phyloP scores from a whole-genome alignment of 2,329 filamentous ascomycete species.

The Blastomyces emzantsi region DNA sequence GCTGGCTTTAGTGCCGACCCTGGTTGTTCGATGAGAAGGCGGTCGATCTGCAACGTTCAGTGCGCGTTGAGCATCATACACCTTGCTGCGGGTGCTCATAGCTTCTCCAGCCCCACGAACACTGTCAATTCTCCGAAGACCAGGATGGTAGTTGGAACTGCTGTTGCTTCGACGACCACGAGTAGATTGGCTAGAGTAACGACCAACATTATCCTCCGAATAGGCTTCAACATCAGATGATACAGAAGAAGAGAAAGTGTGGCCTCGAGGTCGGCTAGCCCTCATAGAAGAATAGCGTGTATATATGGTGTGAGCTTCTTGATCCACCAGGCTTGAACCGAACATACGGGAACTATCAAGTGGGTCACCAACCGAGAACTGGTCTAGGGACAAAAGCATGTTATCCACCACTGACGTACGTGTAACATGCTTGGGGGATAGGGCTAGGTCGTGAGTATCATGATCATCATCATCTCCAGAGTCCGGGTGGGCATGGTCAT shows the following conservation, averaged over 20 bases:
- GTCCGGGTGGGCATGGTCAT: conserved; percentile 25
- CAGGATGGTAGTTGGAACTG: conserved; percentile 60
- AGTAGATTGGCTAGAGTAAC: conserved; percentile 34
- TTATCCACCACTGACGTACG: conserved; percentile 91
- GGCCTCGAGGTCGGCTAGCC: conserved; percentile 43
- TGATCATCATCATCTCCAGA: conserved; percentile 33
- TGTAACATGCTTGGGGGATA: conserved; percentile 52
- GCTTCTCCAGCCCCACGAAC: conserved; percentile 40
- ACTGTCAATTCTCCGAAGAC: conserved; percentile 55
- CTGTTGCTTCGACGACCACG: conserved; percentile 66
- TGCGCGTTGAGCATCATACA: conserved; percentile 27
- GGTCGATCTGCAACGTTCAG: conserved; percentile 20
- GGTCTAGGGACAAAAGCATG: conserved; percentile 88
- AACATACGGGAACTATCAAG: conserved; percentile 16
- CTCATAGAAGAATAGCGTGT: conserved; percentile 24
- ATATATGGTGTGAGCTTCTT: conserved; percentile 27
- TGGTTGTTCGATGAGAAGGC: conserved; percentile 35
- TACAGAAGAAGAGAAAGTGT: conserved; percentile 52
- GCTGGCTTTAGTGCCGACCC: conserved; percentile 49
- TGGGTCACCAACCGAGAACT: conserved; percentile 42
- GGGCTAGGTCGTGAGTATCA: conserved; percentile 25
- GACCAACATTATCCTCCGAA: conserved; percentile 31
- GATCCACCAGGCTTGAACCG: conserved; percentile 33
- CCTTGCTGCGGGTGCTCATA: conserved; percentile 30
- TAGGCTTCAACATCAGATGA: conserved; percentile 48